A percentile compares a stretch with the other conserved stretches of the same genome.
Conservation (phyloP, 1,284 basidiomycete species). For the Sanghuangporus baumii region DNA sequence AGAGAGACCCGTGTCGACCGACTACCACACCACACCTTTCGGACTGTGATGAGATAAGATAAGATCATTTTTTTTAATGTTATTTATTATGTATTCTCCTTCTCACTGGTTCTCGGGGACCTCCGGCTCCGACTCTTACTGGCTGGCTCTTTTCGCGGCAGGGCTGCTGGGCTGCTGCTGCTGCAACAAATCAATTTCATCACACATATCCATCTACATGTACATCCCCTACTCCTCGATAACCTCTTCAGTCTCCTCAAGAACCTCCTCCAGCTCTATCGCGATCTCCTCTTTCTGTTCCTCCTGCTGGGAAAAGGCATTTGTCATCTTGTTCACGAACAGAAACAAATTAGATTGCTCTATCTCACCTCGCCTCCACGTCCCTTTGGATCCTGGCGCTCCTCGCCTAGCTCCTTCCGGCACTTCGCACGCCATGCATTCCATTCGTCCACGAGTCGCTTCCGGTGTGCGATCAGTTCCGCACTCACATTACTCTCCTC, state of each 20-base stretch:
- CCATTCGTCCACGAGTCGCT: slow-evolving; percentile 96
- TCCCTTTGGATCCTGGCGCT: slow-evolving; percentile 34
- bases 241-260: slow-evolving; percentile 87
- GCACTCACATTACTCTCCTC: slow-evolving; percentile 94
- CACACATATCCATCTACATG: background rate
- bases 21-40: background rate
- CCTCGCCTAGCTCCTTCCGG: slow-evolving; percentile 55
- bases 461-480: slow-evolving; percentile 87
- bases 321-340: background rate
- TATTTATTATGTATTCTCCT: background rate
- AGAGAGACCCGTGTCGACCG: background rate
- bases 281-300: slow-evolving; percentile 82
- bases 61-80: background rate
- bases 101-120: background rate
- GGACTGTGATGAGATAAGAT: background rate
- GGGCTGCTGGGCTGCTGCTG: background rate
- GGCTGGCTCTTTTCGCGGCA: background rate
- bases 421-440: slow-evolving; percentile 84
- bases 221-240: slow-evolving; percentile 29
- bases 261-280: slow-evolving; percentile 86
- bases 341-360: background rate
- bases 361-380: slow-evolving; percentile 25
- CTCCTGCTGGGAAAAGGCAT: slow-evolving; percentile 28
- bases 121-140: too few relatives aligned
- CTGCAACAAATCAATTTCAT: background rate